Evolutionary conservation across 768 basidiomycete species (phyloP), one percentile per base, ranked within the genome.

Genomic region (Neoboletus brunneissimus): DNA sequence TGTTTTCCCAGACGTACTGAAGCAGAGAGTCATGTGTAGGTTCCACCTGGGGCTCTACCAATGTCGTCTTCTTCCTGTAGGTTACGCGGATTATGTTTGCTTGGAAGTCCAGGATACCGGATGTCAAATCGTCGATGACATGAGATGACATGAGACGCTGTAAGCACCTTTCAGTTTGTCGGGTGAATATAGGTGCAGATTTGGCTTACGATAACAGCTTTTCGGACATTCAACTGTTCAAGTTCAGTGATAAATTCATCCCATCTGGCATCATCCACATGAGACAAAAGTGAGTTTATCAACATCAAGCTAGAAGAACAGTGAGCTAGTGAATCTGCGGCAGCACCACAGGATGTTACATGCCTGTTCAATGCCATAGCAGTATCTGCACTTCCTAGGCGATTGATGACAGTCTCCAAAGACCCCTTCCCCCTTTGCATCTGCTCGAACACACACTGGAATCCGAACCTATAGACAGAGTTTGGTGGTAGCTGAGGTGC

Each of bases 71-170:
- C 75, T 88, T 89, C 53, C 87, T 83, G 68, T 89, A 88, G 15
- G 83, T 84, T 29, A 91, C 83, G 38, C 89, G 84, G 53, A 90
- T 77, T 56, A 93, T 82, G 71, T 91, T 92, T 27, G 89, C 86
- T 75, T 94, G 92, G 70, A 94, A 94, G 67, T 94, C 89, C 53
- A 94, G 79, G 46, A 94, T 87, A 55, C 86, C 87, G 0, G 91
- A 93, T 8, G 87, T 85, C 52, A 93, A 75, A 65, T 94, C 91
- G 59, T 91, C 89, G 48, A 85, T 82, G 29, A 85, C 87, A 62
- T 91, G 88, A 31, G 87, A 80, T 9, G 87, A 85, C 90, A 93
- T 94, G 47, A 94, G 79, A 54, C 86, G 84, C 90, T 94, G 53
- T 53, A 35, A 44, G 52, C 31, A 54, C 4, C 29, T 15, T 56